phyloP scores from a whole-genome alignment of 352 stramenopile genomes.

The Peronosclerospora sorghi region DNA sequence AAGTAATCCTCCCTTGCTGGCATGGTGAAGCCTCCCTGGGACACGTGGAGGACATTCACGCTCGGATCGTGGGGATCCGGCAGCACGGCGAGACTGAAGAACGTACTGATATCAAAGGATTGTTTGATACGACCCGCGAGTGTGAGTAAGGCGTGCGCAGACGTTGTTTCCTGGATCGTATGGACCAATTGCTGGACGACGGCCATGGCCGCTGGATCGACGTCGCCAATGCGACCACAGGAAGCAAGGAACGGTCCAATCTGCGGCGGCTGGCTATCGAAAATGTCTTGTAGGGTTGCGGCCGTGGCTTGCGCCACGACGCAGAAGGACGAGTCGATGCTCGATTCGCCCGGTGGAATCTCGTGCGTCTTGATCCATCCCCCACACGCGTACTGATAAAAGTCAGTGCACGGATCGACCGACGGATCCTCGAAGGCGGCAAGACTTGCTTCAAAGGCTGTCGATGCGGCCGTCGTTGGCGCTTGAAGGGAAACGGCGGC shows the following conservation, averaged over 20 bases:
- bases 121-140: slow-evolving; percentile 35
- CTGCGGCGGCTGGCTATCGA: slow-evolving; percentile 37
- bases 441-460: too few relatives aligned
- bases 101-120: slow-evolving; percentile 29
- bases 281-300: slow-evolving; percentile 38
- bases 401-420: slow-evolving; percentile 57
- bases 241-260: slow-evolving; percentile 48
- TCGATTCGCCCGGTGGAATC: slow-evolving; percentile 32
- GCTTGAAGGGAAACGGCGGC: too few relatives aligned
- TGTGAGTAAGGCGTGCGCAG: slow-evolving; percentile 27
- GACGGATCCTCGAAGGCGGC: slow-evolving; percentile 41
- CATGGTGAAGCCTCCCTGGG: slow-evolving; percentile 51
- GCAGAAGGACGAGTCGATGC: slow-evolving; percentile 47
- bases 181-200: slow-evolving; percentile 30
- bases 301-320: slow-evolving; percentile 39
- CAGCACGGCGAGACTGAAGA: slow-evolving; percentile 37
- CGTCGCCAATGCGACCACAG: slow-evolving; percentile 28
- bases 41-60: slow-evolving; percentile 32
- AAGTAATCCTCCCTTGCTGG: slow-evolving; percentile 57
- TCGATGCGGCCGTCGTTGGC: slow-evolving; percentile 1
- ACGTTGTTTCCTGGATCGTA: slow-evolving; percentile 27
- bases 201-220: slow-evolving; percentile 27
- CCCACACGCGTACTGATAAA: slow-evolving; percentile 67
- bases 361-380: slow-evolving; percentile 48
- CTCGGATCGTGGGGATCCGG: slow-evolving; percentile 34